Conservation (phyloP, 768 basidiomycete genomes). For the Tephrocybe sp. region DNA sequence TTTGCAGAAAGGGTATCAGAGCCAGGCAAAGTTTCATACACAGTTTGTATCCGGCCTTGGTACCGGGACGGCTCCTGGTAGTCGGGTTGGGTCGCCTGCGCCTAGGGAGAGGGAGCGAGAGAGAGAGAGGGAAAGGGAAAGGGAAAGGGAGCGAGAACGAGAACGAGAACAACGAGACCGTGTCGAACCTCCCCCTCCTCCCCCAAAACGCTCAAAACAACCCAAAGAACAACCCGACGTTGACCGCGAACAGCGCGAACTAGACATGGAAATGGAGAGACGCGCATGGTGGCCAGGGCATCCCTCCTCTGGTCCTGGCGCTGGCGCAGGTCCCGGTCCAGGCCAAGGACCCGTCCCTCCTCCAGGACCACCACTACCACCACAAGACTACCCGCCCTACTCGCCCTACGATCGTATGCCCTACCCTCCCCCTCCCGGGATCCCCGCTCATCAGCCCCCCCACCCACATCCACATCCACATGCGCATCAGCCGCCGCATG, state of each 20-base stretch:
- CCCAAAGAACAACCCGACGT: not conserved
- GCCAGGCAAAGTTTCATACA: constrained; percentile 27
- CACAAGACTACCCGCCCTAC: too few species aligned
- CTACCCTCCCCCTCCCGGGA: too few species aligned
- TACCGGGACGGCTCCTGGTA: not conserved
- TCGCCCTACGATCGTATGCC: too few species aligned
- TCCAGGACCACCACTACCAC: not conserved
- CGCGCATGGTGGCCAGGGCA: too few species aligned
- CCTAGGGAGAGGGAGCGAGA: constrained; percentile 11
- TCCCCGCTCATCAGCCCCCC: too few species aligned
- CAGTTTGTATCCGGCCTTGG: constrained; percentile 19
- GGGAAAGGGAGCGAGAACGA: constrained; percentile 15
- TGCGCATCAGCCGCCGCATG: not conserved
- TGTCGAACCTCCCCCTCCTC: too few species aligned
- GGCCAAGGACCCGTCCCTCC: not conserved
- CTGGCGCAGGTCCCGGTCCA: not conserved
- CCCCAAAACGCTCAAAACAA: not conserved
- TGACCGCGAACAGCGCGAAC: constrained; percentile 9
- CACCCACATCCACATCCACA: too few species aligned
- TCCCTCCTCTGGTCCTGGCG: too few species aligned
- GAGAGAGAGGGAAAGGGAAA: constrained; percentile 15
- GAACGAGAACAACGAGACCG: constrained; percentile 15
- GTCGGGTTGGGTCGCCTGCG: constrained; percentile 18
- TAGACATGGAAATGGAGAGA: too few species aligned
- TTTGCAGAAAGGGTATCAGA: constrained; percentile 22